A percentile compares a stretch with the other conserved stretches of the same genome.
Evolutionary conservation across 768 basidiomycete genomes (phyloP).

Genomic region (Tulasnella calospora): DNA sequence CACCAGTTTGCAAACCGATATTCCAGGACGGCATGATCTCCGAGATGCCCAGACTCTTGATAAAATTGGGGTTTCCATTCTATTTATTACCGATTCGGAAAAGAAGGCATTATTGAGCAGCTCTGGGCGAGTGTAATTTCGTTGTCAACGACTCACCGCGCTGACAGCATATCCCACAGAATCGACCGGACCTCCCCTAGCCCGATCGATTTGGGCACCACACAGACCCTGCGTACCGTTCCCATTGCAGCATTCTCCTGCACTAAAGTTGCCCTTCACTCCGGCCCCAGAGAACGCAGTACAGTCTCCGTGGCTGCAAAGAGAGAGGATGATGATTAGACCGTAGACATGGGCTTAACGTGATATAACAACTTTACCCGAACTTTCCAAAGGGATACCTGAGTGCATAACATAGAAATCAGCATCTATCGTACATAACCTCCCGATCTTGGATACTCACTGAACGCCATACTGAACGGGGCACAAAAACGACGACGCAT

Average conservation of each 20-base stretch:
- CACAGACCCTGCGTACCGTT: not conserved
- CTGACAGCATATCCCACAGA: not conserved
- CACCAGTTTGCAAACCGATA: too few relatives aligned
- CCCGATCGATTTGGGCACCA: not conserved
- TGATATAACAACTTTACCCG: not conserved
- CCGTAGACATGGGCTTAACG: not conserved
- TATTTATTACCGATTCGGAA: not conserved
- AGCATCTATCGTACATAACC: not conserved
- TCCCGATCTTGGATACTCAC: not conserved
- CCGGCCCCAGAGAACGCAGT: not conserved
- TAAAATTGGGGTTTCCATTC: not conserved
- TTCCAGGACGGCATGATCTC: not conserved
- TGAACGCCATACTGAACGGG: not conserved
- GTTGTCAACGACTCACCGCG: not conserved
- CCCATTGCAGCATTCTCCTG: not conserved
- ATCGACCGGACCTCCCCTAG: not conserved
- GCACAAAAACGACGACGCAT: not conserved
- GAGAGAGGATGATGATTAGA: not conserved
- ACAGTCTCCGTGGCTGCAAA: slow-evolving; percentile 6
- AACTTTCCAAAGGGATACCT: not conserved
- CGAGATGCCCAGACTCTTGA: not conserved
- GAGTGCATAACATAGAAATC: too few relatives aligned
- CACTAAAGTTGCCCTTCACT: not conserved
- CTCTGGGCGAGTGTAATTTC: not conserved
- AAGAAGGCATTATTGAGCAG: not conserved